Base-by-base conservation (phyloP, 2,329 filamentous ascomycete species). In the Fonsecaea multimorphosa region DNA sequence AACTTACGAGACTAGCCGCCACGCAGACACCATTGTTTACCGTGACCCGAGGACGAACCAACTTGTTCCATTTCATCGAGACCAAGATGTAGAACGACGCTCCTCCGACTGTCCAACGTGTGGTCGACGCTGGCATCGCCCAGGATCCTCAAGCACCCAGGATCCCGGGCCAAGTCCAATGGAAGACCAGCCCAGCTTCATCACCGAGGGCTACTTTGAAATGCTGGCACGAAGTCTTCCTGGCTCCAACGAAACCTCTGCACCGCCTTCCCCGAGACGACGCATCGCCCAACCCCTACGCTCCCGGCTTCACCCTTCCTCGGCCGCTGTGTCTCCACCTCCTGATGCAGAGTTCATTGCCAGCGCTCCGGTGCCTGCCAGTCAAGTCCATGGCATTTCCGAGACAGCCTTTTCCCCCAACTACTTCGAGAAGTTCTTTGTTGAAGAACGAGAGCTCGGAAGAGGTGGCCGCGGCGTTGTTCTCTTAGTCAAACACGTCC, bases 391-490 rank as follows among this genome's bases (percentile, higher is more conserved):
- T 67, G 89, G 91, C 31, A 99, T 99, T 61, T 91, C 91, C 34
- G 87, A 89, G 63, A 87, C 91, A 31, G 93, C 95, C 0, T 97
- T 99, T 74, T 96, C 90, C 72, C 93, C 91, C 6, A 89, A 93
- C 72, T 99, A 98, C 75, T 98, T 98, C 80, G 87, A 91, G 73
- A 90, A 87, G 14, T 98, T 97, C 78, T 99, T 99, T 74, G 88
- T 93, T 3, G 93, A 96, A 73, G 92, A 98, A 78, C 84, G 86
- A 4, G 89, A 94, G 73, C 83, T 99, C 0, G 95, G 95, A 0
- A 87, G 90, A 73, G 95, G 96, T 24, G 95, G 96, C 2, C 97
- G 97, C 75, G 95, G 95, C 0, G 93, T 99, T 2, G 95, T 99
- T 1, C 79, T 99, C 54, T 84, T 98, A n/a, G 95, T 99, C 9